Evolutionary conservation across 1,284 basidiomycete species (phyloP).

Genomic region (Sporisorium reilianum): DNA sequence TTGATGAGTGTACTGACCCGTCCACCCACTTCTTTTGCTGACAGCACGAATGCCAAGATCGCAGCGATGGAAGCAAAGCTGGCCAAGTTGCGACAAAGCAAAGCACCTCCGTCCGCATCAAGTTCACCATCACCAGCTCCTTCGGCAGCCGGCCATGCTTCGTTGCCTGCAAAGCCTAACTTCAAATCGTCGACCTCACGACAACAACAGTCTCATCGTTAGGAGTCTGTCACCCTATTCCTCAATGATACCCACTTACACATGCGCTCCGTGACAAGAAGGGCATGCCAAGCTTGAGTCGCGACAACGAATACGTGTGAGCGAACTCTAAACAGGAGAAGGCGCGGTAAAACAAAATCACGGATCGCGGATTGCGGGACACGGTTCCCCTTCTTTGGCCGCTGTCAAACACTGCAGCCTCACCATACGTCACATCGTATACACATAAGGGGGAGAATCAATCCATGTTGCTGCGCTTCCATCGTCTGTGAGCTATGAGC

Average conservation of each 20-base stretch:
- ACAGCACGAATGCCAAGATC: constrained; percentile 82
- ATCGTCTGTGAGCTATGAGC: too few species aligned
- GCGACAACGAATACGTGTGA: too few species aligned
- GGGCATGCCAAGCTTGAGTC: not conserved
- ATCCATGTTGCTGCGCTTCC: too few species aligned
- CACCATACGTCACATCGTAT: too few species aligned
- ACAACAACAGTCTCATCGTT: constrained; percentile 6
- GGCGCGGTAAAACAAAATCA: too few species aligned
- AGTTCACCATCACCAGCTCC: constrained; percentile 1
- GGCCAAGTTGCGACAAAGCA: constrained; percentile 35
- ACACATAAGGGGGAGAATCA: too few species aligned
- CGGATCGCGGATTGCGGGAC: too few species aligned
- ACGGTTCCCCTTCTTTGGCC: too few species aligned
- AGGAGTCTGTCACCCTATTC: not conserved
- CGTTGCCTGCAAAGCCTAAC: constrained; percentile 31
- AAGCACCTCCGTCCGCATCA: not conserved
- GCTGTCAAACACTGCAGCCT: too few species aligned
- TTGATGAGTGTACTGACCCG: not conserved
- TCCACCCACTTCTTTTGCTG: too few species aligned
- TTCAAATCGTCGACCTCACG: constrained; percentile 1
- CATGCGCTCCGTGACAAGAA: not conserved
- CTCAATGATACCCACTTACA: constrained; percentile 9
- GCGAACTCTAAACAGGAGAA: too few species aligned
- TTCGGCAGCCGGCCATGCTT: constrained; percentile 3
- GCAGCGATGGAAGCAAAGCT: constrained; percentile 95